Conservation (phyloP, 148 eudicot species). For the Polygonum maritimum region DNA sequence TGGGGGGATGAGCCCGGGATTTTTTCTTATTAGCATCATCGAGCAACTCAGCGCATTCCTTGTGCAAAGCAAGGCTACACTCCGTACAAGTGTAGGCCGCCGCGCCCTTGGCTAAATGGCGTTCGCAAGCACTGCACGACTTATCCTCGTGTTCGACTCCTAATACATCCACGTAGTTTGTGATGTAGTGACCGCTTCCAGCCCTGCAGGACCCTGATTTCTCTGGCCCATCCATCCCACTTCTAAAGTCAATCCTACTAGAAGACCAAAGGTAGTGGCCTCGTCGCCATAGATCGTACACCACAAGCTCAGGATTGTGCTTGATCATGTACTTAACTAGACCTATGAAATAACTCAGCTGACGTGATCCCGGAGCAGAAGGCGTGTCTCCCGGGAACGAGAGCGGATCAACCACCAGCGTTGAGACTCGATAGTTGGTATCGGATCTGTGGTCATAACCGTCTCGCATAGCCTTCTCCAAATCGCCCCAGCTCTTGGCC, state of each 20-base stretch:
- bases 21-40: not conserved
- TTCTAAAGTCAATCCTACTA: not conserved
- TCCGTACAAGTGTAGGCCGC: not conserved
- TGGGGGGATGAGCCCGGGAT: too few species aligned
- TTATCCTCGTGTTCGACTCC: not conserved
- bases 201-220: not conserved
- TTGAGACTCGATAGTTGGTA: not conserved
- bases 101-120: not conserved
- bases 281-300: conserved; percentile 3
- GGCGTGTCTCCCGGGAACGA: not conserved
- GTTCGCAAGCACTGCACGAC: not conserved
- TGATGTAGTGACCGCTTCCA: not conserved
- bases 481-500: not conserved
- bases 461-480: not conserved
- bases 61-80: not conserved
- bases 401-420: not conserved
- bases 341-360: not conserved
- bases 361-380: not conserved
- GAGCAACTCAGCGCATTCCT: not conserved
- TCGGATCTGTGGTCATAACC: not conserved
- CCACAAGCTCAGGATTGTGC: not conserved
- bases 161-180: not conserved
- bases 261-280: not conserved
- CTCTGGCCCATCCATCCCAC: too few species aligned
- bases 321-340: not conserved